Base-by-base conservation (phyloP, 371 early-diverging fungal species). In the Zychaea mexicana region DNA sequence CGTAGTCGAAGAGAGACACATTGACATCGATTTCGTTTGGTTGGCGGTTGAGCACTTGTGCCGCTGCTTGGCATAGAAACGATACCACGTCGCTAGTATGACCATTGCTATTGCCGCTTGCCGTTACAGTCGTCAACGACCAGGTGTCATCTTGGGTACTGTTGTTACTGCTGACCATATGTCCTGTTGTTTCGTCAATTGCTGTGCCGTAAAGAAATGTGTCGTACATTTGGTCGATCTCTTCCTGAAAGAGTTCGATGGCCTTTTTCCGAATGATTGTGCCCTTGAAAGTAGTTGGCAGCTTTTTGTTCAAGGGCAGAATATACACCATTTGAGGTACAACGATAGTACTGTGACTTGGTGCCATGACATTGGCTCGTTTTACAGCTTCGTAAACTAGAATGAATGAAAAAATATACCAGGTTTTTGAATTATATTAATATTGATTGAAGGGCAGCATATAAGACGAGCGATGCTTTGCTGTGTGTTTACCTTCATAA, bases 251-350 rank as follows among this genome's bases (percentile, higher is more conserved):
- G 2, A 22, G 2, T 22, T 54, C 10, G 45, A 66, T 66, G 3
- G 67, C 61, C 26, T 60, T 53, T 30, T 71, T 71, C 4, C 70
- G 57, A 12, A 53, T 60, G 0, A 72, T 24, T 1, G 70, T 72
- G 71, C 68, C 68, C 30, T 74, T 81, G 42, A 68, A 73, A 2
- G 75, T 76, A 0, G 45, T n/a, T 13, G 68, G 66, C 10, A 76
- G 30, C 1, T 45, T 10, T 7, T 66, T 47, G 5, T 65, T 7
- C 2, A 33, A n/a, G 2, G 72, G 70, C 1, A 82, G 57, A 9
- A 79, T 71, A 19, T 74, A 65, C 2, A 79, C 67, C 77, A 82
- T 72, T 32, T 77, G 71, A 2, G 65, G 67, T 17, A 49, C n/a
- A 0, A 76, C 17, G 19, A 82, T 60, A 1, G 52, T 57, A 30